Percentiles rank a stretch among this genome's conserved stretches.
These are phyloP conservation scores for Fusarium albidum DNA, from an alignment of 2,329 filamentous ascomycete species.

Conservation along the genomic window DNA sequence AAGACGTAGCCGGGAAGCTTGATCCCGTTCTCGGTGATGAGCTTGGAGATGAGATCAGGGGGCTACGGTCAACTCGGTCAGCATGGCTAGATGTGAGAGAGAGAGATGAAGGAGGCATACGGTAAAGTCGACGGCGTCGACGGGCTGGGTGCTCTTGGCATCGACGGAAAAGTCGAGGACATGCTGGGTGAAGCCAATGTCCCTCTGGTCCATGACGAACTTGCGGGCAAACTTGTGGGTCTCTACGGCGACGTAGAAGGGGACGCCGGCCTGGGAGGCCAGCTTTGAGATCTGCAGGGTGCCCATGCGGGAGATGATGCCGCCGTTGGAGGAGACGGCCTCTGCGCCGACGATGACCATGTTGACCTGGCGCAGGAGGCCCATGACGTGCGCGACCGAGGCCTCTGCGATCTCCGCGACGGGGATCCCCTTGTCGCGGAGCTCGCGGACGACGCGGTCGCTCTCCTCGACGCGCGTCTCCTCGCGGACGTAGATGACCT, in stretches of 20 bases:
- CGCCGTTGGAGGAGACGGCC: constrained; percentile 92
- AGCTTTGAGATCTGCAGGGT: constrained; percentile 86
- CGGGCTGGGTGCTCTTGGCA: constrained; percentile 52
- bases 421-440: constrained; percentile 78
- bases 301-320: constrained; percentile 88
- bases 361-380: constrained; percentile 64
- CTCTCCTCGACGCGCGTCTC: constrained; percentile 67
- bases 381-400: constrained; percentile 83
- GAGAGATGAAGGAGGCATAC: constrained; percentile 50
- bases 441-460: constrained; percentile 72
- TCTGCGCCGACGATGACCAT: constrained; percentile 76
- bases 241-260: constrained; percentile 91
- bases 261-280: constrained; percentile 73
- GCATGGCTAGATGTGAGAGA: neutral
- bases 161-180: constrained; percentile 77
- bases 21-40: constrained; percentile 80
- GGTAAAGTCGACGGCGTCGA: constrained; percentile 74
- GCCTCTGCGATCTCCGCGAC: constrained; percentile 69
- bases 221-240: constrained; percentile 96
- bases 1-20: constrained; percentile 75
- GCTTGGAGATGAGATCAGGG: constrained; percentile 72
- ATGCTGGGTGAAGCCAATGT: constrained; percentile 80
- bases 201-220: constrained; percentile 82
- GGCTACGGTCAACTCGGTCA: constrained; percentile 53
- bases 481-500: constrained; percentile 81